These are phyloP conservation scores for Rhizomucor miehei DNA, from an alignment of 371 early-diverging fungal species.

Conservation along the genomic window DNA sequence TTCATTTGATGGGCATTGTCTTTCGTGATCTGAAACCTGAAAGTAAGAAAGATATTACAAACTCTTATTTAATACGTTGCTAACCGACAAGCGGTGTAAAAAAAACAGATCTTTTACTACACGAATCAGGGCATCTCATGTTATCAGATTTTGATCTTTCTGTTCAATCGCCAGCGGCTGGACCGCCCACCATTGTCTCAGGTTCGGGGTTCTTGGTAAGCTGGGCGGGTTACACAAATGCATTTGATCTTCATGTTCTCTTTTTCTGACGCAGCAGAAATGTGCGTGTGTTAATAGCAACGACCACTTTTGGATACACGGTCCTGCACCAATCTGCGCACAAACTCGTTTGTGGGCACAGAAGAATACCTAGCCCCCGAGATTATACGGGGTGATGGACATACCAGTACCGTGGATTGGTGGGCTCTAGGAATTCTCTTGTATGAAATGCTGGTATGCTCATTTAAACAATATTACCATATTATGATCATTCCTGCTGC, in stretches of 20 bases:
- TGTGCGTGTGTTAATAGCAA: neutral
- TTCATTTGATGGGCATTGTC: constrained; percentile 95
- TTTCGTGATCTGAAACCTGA: constrained; percentile 99
- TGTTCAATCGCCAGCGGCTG: constrained; percentile 79
- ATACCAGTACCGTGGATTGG: constrained; percentile 96
- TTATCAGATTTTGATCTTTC: constrained; percentile 95
- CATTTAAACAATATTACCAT: neutral
- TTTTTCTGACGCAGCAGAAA: neutral
- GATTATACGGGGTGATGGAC: constrained; percentile 86
- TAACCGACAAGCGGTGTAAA: too few relatives aligned
- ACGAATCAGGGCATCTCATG: constrained; percentile 95
- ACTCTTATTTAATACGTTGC: neutral
- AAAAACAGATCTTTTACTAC: constrained; percentile 84
- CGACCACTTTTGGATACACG: neutral
- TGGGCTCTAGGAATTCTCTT: constrained; percentile 98
- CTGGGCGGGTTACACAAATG: neutral
- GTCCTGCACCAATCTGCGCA: constrained; percentile 59
- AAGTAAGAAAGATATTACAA: constrained; percentile 56
- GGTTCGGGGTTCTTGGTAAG: constrained; percentile 48
- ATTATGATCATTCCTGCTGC: neutral
- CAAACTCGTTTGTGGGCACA: constrained; percentile 97
- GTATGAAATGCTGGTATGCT: constrained; percentile 89
- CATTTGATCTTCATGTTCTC: too few relatives aligned
- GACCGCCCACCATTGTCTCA: constrained; percentile 73
- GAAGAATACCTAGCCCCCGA: constrained; percentile 88